A percentile compares a stretch with the other conserved stretches of the same genome.
Conservation (phyloP, 1,139 yeast species). For the Taphrina betulina region DNA sequence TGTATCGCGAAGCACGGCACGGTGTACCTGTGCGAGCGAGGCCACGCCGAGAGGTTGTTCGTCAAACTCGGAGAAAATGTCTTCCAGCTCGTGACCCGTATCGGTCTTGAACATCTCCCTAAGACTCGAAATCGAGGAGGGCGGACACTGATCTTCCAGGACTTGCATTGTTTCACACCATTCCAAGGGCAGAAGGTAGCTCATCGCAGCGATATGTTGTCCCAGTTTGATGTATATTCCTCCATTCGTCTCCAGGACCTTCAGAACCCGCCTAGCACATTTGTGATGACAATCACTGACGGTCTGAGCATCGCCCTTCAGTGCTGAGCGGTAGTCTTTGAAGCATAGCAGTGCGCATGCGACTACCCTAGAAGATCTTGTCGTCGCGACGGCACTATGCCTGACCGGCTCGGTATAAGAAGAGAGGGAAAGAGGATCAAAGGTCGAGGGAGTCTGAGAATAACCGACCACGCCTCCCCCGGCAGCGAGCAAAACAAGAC, state of each 20-base stretch:
- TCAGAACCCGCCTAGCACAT: slow-evolving; percentile 77
- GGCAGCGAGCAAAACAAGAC: slow-evolving; percentile 4
- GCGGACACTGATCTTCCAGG: slow-evolving; percentile 86
- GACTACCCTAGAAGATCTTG: slow-evolving; percentile 26
- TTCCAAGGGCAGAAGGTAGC: slow-evolving; percentile 83
- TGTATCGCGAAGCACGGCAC: slow-evolving; percentile 59
- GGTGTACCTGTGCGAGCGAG: slow-evolving; percentile 91
- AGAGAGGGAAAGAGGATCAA: slow-evolving; percentile 12
- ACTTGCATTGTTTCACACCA: slow-evolving; percentile 97
- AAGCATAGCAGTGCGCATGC: slow-evolving; percentile 30
- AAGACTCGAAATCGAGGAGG: slow-evolving; percentile 69
- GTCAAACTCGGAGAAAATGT: slow-evolving; percentile 65
- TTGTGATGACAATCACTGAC: slow-evolving; percentile 62
- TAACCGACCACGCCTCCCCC: slow-evolving; percentile 21
- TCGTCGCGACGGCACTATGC: slow-evolving; percentile 30
- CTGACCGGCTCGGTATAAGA: slow-evolving; percentile 26
- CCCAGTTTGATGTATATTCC: slow-evolving; percentile 93
- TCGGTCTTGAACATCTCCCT: slow-evolving; percentile 65
- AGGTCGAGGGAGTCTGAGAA: slow-evolving; percentile 13
- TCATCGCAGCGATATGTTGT: slow-evolving; percentile 88
- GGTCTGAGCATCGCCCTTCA: slow-evolving; percentile 51
- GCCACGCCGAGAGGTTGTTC: slow-evolving; percentile 88
- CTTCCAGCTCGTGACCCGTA: slow-evolving; percentile 58
- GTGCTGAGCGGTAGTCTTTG: slow-evolving; percentile 54
- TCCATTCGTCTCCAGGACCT: slow-evolving; percentile 80